Percentiles rank a stretch among this genome's conserved stretches.
Conservation (phyloP, 1,284 basidiomycete genomes). For the Papiliotrema nemorosa region DNA sequence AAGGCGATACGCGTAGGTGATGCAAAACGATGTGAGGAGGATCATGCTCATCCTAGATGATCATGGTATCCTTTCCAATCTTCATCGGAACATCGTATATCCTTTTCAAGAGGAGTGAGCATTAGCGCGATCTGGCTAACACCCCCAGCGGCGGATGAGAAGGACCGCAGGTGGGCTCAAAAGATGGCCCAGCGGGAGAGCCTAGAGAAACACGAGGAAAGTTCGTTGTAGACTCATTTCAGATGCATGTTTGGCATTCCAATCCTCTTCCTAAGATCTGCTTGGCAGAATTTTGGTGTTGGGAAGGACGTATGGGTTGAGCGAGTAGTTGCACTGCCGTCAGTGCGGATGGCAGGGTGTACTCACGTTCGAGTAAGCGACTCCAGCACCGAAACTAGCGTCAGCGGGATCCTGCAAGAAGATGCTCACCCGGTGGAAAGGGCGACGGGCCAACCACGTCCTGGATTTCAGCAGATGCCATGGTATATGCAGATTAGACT, state of each 20-base stretch:
- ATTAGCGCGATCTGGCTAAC: too few species aligned
- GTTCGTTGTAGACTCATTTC: too few species aligned
- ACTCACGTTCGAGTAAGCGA: constrained; percentile 65
- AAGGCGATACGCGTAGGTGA: too few species aligned
- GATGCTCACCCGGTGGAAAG: constrained; percentile 71
- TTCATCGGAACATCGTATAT: constrained; percentile 3
- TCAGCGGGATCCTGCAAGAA: neutral
- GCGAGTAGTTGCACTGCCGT: constrained; percentile 81
- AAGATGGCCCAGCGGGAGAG: too few species aligned
- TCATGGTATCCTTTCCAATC: constrained; percentile 4
- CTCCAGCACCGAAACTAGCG: constrained; percentile 56
- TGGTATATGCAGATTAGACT: constrained; percentile 49
- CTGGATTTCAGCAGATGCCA: constrained; percentile 52
- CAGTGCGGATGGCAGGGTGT: neutral
- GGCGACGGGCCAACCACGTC: constrained; percentile 94
- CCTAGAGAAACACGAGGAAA: too few species aligned
- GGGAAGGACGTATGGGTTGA: constrained; percentile 89
- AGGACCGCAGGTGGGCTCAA: neutral
- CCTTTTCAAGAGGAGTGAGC: constrained; percentile 4
- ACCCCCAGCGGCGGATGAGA: neutral
- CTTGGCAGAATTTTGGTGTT: constrained; percentile 72
- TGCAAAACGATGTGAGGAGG: too few species aligned
- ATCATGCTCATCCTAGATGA: neutral
- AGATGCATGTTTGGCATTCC: too few species aligned
- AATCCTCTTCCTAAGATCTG: constrained; percentile 8